Percentiles rank a stretch among this genome's conserved stretches.
These are phyloP conservation scores for Pluteus cervinus DNA, from an alignment of 768 basidiomycete species.

Conservation along the genomic window DNA sequence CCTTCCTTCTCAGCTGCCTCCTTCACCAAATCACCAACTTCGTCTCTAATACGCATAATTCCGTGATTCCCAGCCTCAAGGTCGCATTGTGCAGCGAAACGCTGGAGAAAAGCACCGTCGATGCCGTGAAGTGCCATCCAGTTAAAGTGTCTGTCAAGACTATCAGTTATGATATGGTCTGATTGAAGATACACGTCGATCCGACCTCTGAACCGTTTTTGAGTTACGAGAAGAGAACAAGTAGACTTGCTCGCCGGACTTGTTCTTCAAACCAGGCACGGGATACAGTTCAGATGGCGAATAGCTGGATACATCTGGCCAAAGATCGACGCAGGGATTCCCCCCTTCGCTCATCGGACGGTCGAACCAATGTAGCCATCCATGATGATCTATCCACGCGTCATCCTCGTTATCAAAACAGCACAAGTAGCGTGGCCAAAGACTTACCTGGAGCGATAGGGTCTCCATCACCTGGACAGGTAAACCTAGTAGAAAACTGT, in stretches of 20 bases:
- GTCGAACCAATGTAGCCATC: constrained; percentile 85
- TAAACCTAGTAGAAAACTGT: constrained; percentile 53
- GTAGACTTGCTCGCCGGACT: constrained; percentile 52
- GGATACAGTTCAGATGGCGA: constrained; percentile 64
- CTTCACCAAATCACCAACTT: constrained; percentile 63
- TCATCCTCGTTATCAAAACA: background rate
- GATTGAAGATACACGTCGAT: constrained; percentile 1
- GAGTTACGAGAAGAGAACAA: constrained; percentile 77
- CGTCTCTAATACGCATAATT: constrained; percentile 60
- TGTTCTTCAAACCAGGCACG: constrained; percentile 57
- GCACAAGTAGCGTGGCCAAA: background rate
- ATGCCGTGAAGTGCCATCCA: constrained; percentile 84
- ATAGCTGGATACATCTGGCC: constrained; percentile 75
- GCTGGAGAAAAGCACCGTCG: constrained; percentile 78
- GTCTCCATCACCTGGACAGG: constrained; percentile 62
- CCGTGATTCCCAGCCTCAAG: constrained; percentile 47
- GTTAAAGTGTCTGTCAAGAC: constrained; percentile 50
- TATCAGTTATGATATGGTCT: background rate
- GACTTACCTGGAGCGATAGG: constrained; percentile 54
- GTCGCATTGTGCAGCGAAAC: constrained; percentile 68
- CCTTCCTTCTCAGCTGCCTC: constrained; percentile 79
- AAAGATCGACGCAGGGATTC: constrained; percentile 66
- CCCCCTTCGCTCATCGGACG: constrained; percentile 65
- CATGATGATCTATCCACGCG: constrained; percentile 52
- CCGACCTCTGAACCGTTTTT: constrained; percentile 60